phyloP scores from a whole-genome alignment of 106 monocot species.

The Cymbidium sinense region DNA sequence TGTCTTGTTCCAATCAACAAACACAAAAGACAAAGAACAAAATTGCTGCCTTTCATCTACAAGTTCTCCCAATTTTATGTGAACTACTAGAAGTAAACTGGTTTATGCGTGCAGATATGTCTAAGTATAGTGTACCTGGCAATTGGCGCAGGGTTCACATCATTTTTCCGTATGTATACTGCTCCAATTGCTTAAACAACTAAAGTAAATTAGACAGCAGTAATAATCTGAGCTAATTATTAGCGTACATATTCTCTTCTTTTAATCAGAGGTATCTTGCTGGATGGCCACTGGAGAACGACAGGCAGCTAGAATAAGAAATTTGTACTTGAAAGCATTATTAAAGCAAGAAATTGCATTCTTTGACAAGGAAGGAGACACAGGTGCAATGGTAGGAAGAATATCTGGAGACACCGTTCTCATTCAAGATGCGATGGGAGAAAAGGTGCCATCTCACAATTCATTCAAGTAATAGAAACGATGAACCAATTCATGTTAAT shows the following conservation, averaged over 20 bases:
- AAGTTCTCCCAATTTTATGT: too few relatives aligned
- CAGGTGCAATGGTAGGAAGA: slow-evolving; percentile 53
- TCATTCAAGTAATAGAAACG: background rate
- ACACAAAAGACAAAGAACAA: too few relatives aligned
- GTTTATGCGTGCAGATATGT: slow-evolving; percentile 18
- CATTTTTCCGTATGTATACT: slow-evolving; percentile 41
- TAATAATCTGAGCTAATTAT: background rate
- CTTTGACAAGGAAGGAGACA: slow-evolving; percentile 65
- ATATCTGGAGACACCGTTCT: slow-evolving; percentile 72
- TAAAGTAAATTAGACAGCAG: background rate
- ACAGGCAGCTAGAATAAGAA: slow-evolving; percentile 56
- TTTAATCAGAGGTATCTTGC: slow-evolving; percentile 52
- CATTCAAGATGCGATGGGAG: slow-evolving; percentile 81
- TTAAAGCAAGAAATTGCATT: slow-evolving; percentile 62
- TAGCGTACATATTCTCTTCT: background rate
- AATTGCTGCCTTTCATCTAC: too few relatives aligned
- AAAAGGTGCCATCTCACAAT: slow-evolving; percentile 31
- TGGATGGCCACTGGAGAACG: slow-evolving; percentile 74
- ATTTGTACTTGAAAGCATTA: slow-evolving; percentile 59
- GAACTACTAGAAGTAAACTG: too few relatives aligned
- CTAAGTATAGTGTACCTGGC: slow-evolving; percentile 42
- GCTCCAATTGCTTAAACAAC: background rate
- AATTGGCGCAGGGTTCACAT: slow-evolving; percentile 30
- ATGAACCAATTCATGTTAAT: background rate
- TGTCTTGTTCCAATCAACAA: too few relatives aligned